A percentile compares a stretch with the other conserved stretches of the same genome.
phyloP scores from a whole-genome alignment of 2,329 filamentous ascomycete genomes.

The Pseudogymnoascus verrucosus region DNA sequence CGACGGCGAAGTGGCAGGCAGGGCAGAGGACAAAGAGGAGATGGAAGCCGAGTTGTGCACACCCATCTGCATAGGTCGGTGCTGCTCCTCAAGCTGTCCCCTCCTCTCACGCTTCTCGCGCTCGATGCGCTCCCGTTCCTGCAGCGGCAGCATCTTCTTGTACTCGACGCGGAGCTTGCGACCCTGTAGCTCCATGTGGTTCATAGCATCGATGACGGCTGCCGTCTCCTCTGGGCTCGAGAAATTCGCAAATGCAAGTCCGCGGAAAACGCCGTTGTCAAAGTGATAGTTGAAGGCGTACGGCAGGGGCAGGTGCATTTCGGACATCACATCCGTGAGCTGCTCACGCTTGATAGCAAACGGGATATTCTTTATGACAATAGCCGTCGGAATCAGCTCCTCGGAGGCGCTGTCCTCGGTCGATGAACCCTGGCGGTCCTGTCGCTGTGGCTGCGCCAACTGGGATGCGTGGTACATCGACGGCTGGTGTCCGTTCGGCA shows the following conservation, averaged over 20 bases:
- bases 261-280: slow-evolving; percentile 93
- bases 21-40: slow-evolving; percentile 59
- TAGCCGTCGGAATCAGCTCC: slow-evolving; percentile 93
- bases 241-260: slow-evolving; percentile 96
- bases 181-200: slow-evolving; percentile 91
- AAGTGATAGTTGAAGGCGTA: slow-evolving; percentile 99
- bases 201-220: slow-evolving; percentile 85
- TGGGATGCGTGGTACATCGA: not conserved
- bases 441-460: not conserved
- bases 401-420: slow-evolving; percentile 37
- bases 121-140: slow-evolving; percentile 91
- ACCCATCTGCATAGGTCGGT: slow-evolving; percentile 57
- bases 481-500: not conserved
- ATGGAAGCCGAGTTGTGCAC: slow-evolving; percentile 82
- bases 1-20: slow-evolving; percentile 33
- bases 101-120: slow-evolving; percentile 93
- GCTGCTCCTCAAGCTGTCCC: slow-evolving; percentile 94
- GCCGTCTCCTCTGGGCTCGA: slow-evolving; percentile 91
- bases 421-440: not conserved
- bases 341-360: slow-evolving; percentile 98
- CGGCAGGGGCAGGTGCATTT: slow-evolving; percentile 84
- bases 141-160: slow-evolving; percentile 97
- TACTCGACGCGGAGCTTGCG: slow-evolving; percentile 94
- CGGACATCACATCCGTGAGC: slow-evolving; percentile 85
- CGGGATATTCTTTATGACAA: slow-evolving; percentile 99